Evolutionary conservation across 148 eudicot genomes (phyloP), one percentile per base, ranked within the genome.

Genomic region (Nepenthes mirabilis): DNA sequence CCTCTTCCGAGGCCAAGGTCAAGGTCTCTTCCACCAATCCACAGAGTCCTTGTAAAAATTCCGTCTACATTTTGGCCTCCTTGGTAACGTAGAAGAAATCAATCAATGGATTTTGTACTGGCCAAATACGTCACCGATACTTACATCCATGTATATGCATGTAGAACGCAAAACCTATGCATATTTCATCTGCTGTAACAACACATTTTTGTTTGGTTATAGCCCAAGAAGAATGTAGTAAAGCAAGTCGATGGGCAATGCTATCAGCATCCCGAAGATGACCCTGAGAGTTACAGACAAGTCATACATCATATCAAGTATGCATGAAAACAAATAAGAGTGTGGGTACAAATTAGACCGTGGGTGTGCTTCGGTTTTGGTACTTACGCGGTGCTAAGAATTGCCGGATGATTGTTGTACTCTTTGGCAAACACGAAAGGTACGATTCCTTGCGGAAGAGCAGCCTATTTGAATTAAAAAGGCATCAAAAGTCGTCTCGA

Each of bases 361-460:
- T 49, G n/a, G 14, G 52, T 2, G 6, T 2, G 52, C 2, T 11
- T 49, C 11, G 13, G 6, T 14, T 54, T 14, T 7, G 14, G 3
- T 34, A 60, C 79, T 70, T 68, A 80, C 84, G 68, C 79, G 2
- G 84, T 80, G 60, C 84, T 77, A 35, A 80, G 37, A 48, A 80
- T 74, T 60, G 70, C 81, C 1, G 84, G 81, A 74, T 80, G 81
- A 34, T 77, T 52, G 47, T 64, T 66, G 57, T 80, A 80, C 43
- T 80, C 84, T 61, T 72, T 74, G n/a, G 84, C 76, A 62, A 80
- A 80, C 2, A 80, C 84, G 65, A 80, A 80, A 8, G 84, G 84
- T 32, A 80, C 84, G 52, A 80, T 80, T 47, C 84, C 84, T 69
- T 80, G 84, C 33, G 84, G 84, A 43, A 80, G 76, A 49, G 84